Evolutionary conservation across 2,329 filamentous ascomycete species (phyloP).

Genomic region (Corynespora cassiicola): DNA sequence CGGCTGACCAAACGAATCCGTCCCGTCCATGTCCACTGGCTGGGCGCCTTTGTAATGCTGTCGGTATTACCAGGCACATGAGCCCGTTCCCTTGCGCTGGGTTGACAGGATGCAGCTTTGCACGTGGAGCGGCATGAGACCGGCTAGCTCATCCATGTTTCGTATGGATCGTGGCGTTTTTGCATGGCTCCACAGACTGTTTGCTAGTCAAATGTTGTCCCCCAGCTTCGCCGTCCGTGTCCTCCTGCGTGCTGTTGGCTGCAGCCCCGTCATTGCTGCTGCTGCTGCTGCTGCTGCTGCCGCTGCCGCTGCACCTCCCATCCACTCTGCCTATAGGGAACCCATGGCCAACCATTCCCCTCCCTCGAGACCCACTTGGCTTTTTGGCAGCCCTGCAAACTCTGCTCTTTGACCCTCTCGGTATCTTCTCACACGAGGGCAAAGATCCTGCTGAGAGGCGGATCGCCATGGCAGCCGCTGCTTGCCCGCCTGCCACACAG

Average conservation of each 20-base stretch:
- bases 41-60: constrained; percentile 7
- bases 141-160: no score
- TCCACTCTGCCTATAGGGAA: constrained; percentile 10
- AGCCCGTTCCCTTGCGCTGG: constrained; percentile 11
- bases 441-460: constrained; percentile 4
- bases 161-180: constrained; percentile 6
- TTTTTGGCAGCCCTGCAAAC: constrained; percentile 12
- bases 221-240: constrained; percentile 5
- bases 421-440: constrained; percentile 8
- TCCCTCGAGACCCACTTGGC: constrained; percentile 8
- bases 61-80: constrained; percentile 9
- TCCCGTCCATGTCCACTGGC: constrained; percentile 5
- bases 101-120: constrained; percentile 8
- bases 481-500: constrained; percentile 1
- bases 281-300: no score
- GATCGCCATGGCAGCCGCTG: constrained; percentile 1
- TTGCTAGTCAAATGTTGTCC: no score
- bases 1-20: constrained; percentile 6
- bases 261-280: constrained; percentile 5
- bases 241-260: constrained; percentile 10
- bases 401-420: constrained; percentile 9
- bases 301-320: constrained; percentile 11
- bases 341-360: constrained; percentile 12
- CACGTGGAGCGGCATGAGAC: no score
- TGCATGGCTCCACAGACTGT: no score